A percentile compares a stretch with the other conserved stretches of the same genome.
These are phyloP conservation scores for Acer campestre DNA, from an alignment of 345 rosid species.

Conservation along the genomic window DNA sequence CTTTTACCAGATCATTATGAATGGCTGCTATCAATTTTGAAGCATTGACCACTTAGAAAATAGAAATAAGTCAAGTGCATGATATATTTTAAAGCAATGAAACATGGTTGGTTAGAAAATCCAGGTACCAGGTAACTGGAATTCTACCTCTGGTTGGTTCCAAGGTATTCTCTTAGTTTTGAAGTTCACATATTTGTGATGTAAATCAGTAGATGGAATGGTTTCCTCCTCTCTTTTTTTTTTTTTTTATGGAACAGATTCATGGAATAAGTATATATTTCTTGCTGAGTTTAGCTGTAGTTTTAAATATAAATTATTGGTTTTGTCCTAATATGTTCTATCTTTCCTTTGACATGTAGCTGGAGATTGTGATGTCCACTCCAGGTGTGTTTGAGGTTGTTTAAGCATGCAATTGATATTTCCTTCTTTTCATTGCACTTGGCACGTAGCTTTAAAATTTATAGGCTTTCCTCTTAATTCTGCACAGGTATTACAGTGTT, in stretches of 20 bases:
- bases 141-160: not conserved
- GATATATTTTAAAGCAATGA: no score
- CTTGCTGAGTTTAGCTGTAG: not conserved
- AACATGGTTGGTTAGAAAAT: no score
- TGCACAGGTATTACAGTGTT: constrained; percentile 39
- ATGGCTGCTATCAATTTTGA: not conserved
- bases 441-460: not conserved
- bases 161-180: not conserved
- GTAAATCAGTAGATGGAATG: not conserved
- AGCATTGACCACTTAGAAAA: not conserved
- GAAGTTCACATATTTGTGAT: not conserved
- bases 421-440: not conserved
- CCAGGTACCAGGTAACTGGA: not conserved
- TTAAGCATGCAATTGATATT: not conserved
- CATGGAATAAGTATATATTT: not conserved
- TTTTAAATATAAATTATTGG: not conserved
- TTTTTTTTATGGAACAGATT: no score
- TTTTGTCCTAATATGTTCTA: not conserved
- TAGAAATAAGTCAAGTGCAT: not conserved
- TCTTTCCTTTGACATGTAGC: constrained; percentile 33
- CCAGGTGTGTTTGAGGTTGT: constrained; percentile 65
- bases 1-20: not conserved
- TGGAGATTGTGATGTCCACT: constrained; percentile 62
- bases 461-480: not conserved
- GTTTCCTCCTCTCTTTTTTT: no score